phyloP scores from a whole-genome alignment of 2,329 filamentous ascomycete genomes.

The Lizonia empirigonia region DNA sequence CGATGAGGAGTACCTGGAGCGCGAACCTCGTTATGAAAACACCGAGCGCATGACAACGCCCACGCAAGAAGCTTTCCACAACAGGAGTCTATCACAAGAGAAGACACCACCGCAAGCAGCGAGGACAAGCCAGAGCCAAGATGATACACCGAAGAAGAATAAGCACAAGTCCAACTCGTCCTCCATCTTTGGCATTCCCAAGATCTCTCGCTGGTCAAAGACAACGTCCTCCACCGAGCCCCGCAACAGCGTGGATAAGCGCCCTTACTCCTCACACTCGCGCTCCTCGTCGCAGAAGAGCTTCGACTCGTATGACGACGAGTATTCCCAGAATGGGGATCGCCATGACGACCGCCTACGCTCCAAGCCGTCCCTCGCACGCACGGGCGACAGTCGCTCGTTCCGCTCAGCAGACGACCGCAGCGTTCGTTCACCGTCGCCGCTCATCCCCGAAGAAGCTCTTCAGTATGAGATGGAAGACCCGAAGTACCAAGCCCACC shows the following conservation, averaged over 20 bases:
- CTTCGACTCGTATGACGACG: constrained; percentile 64
- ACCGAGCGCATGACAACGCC: constrained; percentile 67
- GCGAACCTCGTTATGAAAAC: constrained; percentile 64
- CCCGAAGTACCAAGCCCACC: constrained; percentile 81
- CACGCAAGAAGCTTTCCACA: constrained; percentile 57
- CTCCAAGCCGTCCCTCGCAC: constrained; percentile 46
- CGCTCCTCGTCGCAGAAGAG: constrained; percentile 65
- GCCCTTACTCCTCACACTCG: constrained; percentile 69
- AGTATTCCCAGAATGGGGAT: constrained; percentile 63
- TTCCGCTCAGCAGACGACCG: constrained; percentile 19
- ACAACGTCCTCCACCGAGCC: constrained; percentile 89
- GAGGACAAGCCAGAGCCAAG: constrained; percentile 62
- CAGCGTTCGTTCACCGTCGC: constrained; percentile 48
- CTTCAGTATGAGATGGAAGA: constrained; percentile 56
- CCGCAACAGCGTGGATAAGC: constrained; percentile 66
- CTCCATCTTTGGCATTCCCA: constrained; percentile 74
- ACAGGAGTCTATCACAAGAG: constrained; percentile 42
- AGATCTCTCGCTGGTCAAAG: constrained; percentile 96
- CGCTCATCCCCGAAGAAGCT: constrained; percentile 60
- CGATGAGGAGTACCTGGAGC: constrained; percentile 74
- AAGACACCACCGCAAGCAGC: constrained; percentile 61
- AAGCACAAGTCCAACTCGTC: constrained; percentile 89
- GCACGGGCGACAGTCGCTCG: constrained; percentile 18
- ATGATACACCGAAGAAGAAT: constrained; percentile 76
- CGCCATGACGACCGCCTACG: constrained; percentile 63